These are phyloP conservation scores for Penicillium freii DNA, from an alignment of 2,329 filamentous ascomycete genomes.

Conservation along the genomic window DNA sequence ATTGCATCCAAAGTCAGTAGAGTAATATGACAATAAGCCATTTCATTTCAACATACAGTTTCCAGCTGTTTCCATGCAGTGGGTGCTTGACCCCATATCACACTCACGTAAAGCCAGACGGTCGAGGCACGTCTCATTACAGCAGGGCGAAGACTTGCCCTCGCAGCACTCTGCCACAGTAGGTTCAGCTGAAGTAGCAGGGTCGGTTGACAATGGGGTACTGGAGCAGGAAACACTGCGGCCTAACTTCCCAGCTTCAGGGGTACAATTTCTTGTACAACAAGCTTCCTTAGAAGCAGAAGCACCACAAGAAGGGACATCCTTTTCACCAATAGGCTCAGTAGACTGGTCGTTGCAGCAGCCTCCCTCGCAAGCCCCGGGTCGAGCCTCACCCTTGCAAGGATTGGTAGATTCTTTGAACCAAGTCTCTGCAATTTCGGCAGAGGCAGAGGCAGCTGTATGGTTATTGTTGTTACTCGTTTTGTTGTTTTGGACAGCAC, in stretches of 20 bases:
- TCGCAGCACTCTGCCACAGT: constrained; percentile 13
- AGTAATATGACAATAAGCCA: background rate
- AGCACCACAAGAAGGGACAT: background rate
- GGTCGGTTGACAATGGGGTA: background rate
- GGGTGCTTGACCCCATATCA: background rate
- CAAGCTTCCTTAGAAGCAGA: background rate
- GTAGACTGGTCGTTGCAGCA: background rate
- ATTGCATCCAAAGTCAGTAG: background rate
- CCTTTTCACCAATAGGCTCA: background rate
- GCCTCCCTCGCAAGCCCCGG: background rate
- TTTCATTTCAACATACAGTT: background rate
- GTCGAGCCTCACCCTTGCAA: background rate
- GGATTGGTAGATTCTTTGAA: background rate
- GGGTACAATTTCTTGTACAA: background rate
- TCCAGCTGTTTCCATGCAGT: background rate
- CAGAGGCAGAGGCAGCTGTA: background rate
- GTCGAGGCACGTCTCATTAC: constrained; percentile 46
- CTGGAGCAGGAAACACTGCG: background rate
- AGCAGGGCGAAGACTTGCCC: constrained; percentile 44
- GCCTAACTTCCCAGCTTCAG: background rate
- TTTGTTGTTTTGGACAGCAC: background rate
- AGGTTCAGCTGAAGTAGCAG: background rate
- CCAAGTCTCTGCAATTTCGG: background rate
- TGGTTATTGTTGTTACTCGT: too few relatives aligned
- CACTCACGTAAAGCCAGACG: constrained; percentile 48